These are phyloP conservation scores for Saccharomycopsis oosterbeekiorum DNA, from an alignment of 805 yeast genomes.

Conservation along the genomic window DNA sequence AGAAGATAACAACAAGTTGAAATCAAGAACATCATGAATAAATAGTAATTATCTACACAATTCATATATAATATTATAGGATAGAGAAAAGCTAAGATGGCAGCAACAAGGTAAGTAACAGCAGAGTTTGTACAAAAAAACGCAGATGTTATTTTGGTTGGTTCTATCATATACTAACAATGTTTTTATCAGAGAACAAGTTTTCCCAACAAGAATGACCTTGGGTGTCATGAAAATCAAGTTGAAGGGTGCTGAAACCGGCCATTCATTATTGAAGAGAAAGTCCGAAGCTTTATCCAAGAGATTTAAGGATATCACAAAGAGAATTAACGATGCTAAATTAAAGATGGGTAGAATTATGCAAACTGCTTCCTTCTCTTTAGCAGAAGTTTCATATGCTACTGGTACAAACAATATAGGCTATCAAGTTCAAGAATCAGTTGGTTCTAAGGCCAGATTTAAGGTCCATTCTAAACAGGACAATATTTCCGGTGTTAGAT, in stretches of 20 bases:
- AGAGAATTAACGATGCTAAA: constrained; percentile 87
- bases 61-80: background rate
- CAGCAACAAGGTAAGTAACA: background rate
- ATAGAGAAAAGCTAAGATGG: background rate
- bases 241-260: constrained; percentile 95
- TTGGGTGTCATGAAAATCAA: constrained; percentile 90
- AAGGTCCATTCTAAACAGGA: constrained; percentile 88
- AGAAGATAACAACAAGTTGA: background rate
- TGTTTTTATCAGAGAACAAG: constrained; percentile 64
- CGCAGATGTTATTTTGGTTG: background rate
- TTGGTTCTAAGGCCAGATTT: constrained; percentile 73
- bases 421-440: constrained; percentile 92
- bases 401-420: constrained; percentile 86
- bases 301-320: constrained; percentile 91
- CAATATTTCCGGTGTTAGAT: constrained; percentile 89
- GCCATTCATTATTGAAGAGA: constrained; percentile 86
- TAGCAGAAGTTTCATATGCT: constrained; percentile 95
- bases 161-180: constrained; percentile 4
- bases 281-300: constrained; percentile 96
- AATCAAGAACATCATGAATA: no score
- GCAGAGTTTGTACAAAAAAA: background rate
- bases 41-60: no score
- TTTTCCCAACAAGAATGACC: constrained; percentile 97
- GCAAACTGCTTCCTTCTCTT: constrained; percentile 96
- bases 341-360: constrained; percentile 96